A percentile compares a stretch with the other conserved stretches of the same genome.
phyloP scores from a whole-genome alignment of 345 rosid species.

The Citrus trifoliata region DNA sequence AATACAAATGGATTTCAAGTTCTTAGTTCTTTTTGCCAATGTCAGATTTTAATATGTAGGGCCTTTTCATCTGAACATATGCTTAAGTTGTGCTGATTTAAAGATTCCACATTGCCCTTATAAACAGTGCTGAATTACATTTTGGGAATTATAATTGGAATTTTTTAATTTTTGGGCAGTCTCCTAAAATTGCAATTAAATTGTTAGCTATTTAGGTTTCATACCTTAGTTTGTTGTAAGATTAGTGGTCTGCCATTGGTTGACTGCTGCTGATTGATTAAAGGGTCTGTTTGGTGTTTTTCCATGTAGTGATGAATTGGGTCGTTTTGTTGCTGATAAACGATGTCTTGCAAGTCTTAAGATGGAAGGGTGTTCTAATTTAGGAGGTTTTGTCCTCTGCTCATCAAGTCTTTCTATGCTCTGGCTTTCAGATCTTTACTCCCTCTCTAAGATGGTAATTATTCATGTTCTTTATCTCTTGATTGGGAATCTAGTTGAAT shows the following conservation, averaged over 20 bases:
- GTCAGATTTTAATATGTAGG: not conserved
- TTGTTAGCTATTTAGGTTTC: not conserved
- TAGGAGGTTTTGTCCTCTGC: slow-evolving; percentile 73
- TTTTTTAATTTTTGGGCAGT: not conserved
- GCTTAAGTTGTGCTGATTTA: not conserved
- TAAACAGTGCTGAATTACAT: not conserved
- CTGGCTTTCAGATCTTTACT: slow-evolving; percentile 83
- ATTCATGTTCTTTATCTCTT: not conserved
- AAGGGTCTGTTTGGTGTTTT: slow-evolving; percentile 10
- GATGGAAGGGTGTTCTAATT: slow-evolving; percentile 93
- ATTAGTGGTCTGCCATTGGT: not conserved
- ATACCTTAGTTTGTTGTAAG: not conserved
- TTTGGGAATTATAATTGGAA: not conserved
- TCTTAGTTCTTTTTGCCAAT: not conserved
- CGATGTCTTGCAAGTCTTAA: slow-evolving; percentile 75
- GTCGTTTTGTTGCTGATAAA: slow-evolving; percentile 94
- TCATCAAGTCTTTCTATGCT: slow-evolving; percentile 81
- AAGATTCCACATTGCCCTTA: not conserved
- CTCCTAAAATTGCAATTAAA: not conserved
- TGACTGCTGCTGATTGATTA: not conserved
- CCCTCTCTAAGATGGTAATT: slow-evolving; percentile 77
- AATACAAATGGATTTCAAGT: too few relatives aligned
- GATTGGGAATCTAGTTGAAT: not conserved
- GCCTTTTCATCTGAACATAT: not conserved
- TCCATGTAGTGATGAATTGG: slow-evolving; percentile 71